Evolutionary conservation across 2,329 filamentous ascomycete genomes (phyloP), one percentile per base, ranked within the genome.

Genomic region (Lachnellula cervina): DNA sequence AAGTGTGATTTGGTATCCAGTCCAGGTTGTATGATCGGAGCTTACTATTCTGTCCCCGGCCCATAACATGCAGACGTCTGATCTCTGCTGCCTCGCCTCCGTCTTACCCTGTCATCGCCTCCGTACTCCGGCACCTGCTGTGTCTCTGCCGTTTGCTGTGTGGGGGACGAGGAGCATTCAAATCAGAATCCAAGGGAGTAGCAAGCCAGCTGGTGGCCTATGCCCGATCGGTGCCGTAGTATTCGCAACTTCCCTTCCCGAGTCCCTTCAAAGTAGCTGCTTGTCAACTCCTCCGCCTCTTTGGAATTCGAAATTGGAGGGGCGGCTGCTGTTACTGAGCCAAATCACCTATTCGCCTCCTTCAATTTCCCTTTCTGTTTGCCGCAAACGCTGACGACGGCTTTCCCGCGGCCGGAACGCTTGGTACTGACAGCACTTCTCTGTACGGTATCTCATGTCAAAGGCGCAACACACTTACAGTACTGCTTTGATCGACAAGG

Each of bases 301-400:
- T 34, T 14, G 35, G 47, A 17, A 32, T 16, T n/a, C 21, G 32
- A 53, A 45, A 17, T 25, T 46, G 44, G 6, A 28, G n/a, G 14
- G 9, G 45, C 16, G 23, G 19, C 45, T 35, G 16, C 23, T 35
- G 45, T 14, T 32, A 14, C 21, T 44, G 42, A 19, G n/a, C 25
- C 21, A 17, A 32, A 16, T 25, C 25, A 40, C 45, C 49, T 48
- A 58, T 52, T 51, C 37, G 50, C 34, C 38, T 46, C 57, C 38
- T 45, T 62, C 59, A 63, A 61, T 60, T 64, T 57, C 59, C 56
- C 54, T 47, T 47, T 60, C 60, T 64, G 59, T 63, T 64, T 65
- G 63, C 57, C 47, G 59, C 63, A 62, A 65, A 65, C 55, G 51
- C 47, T 52, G 55, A 50, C 34, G 32, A 54, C 61, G 63, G 61